Conservation (phyloP, 805 yeast genomes). For the Kodamaea hsintzibuensis region DNA sequence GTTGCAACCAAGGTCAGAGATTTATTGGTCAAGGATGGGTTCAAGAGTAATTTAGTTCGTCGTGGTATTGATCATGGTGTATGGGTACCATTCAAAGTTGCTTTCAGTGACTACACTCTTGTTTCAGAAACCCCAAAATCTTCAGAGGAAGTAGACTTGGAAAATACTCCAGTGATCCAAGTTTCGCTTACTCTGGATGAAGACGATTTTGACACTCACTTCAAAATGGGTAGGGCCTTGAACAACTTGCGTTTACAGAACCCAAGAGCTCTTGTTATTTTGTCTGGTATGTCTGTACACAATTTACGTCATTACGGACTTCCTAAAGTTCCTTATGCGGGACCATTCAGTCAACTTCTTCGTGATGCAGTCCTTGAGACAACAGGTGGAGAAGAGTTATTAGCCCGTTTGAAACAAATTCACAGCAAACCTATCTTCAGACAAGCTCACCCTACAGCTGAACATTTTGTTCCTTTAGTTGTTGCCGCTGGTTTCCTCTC, state of each 20-base stretch:
- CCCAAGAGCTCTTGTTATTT: slow-evolving; percentile 47
- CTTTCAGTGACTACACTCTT: slow-evolving; percentile 46
- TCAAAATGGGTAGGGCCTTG: slow-evolving; percentile 57
- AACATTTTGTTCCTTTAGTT: slow-evolving; percentile 68
- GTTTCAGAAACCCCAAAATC: slow-evolving; percentile 21
- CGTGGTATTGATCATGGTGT: slow-evolving; percentile 83
- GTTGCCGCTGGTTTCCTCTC: slow-evolving; percentile 60
- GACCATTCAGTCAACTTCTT: slow-evolving; percentile 52
- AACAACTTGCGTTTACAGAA: slow-evolving; percentile 44
- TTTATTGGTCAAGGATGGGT: slow-evolving; percentile 42
- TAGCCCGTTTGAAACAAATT: slow-evolving; percentile 39
- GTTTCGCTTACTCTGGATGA: slow-evolving; percentile 47
- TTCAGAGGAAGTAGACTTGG: slow-evolving; percentile 35
- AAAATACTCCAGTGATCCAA: slow-evolving; percentile 50
- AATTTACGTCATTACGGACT: slow-evolving; percentile 57
- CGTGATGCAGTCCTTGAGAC: slow-evolving; percentile 34
- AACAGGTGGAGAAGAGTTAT: slow-evolving; percentile 26
- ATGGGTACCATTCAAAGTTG: slow-evolving; percentile 79
- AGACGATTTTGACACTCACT: slow-evolving; percentile 42
- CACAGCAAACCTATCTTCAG: slow-evolving; percentile 34
- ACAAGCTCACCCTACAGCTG: slow-evolving; percentile 72
- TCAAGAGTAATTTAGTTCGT: slow-evolving; percentile 43
- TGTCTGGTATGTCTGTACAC: slow-evolving; percentile 82
- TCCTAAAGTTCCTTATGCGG: slow-evolving; percentile 38
- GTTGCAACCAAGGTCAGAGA: slow-evolving; percentile 48